Conservation (phyloP, 371 early-diverging fungal species). For the Rhizopus delemar region DNA sequence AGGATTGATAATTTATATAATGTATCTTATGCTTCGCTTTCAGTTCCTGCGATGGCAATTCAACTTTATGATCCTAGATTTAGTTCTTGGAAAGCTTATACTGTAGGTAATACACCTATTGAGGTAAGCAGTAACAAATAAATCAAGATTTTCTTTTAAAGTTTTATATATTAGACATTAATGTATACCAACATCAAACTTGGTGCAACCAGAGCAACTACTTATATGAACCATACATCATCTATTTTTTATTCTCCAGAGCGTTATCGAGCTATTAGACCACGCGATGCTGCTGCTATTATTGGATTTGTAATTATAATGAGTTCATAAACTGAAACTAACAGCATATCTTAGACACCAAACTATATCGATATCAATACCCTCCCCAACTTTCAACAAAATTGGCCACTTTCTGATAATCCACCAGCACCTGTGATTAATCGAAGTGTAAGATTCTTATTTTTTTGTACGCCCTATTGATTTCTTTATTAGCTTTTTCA, state of each 20-base stretch:
- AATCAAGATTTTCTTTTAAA: slow-evolving; percentile 8
- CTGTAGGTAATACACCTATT: slow-evolving; percentile 20
- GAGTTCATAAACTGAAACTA: background rate
- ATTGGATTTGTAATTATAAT: slow-evolving; percentile 35
- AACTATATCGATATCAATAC: slow-evolving; percentile 39
- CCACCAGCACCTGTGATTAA: background rate
- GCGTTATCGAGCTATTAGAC: slow-evolving; percentile 36
- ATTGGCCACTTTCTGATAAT: slow-evolving; percentile 35
- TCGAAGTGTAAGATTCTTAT: slow-evolving; percentile 14
- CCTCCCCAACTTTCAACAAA: slow-evolving; percentile 21
- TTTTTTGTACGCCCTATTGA: background rate
- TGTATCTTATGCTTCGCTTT: slow-evolving; percentile 16
- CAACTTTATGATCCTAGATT: slow-evolving; percentile 35
- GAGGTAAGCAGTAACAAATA: slow-evolving; percentile 20
- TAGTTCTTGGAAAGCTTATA: slow-evolving; percentile 27
- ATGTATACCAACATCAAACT: slow-evolving; percentile 22
- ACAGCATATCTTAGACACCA: slow-evolving; percentile 22
- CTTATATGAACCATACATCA: slow-evolving; percentile 30
- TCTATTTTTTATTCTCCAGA: slow-evolving; percentile 28
- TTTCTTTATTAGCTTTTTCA: slow-evolving; percentile 26
- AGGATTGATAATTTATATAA: slow-evolving; percentile 25
- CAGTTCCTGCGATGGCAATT: slow-evolving; percentile 35
- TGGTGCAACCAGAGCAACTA: slow-evolving; percentile 29
- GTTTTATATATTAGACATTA: background rate
- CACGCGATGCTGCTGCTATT: slow-evolving; percentile 25